Evolutionary conservation across 2,329 filamentous ascomycete genomes (phyloP).

Genomic region (Didymella lethalis): DNA sequence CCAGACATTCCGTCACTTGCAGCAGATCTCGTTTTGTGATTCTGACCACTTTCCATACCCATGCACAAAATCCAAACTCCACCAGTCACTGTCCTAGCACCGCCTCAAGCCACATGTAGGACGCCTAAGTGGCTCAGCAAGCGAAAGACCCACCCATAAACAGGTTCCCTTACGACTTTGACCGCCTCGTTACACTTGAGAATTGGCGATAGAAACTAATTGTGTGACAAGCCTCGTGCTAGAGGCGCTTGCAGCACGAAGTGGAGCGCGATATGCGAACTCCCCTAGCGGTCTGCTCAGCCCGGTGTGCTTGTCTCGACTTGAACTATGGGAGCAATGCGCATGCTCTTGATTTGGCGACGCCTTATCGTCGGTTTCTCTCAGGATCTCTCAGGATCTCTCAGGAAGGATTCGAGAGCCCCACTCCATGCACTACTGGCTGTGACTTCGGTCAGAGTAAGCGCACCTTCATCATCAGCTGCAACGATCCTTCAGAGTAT

Average conservation of each 20-base stretch:
- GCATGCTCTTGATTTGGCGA: background rate
- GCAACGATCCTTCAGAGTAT: too few relatives aligned
- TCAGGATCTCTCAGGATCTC: background rate
- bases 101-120: slow-evolving; percentile 6
- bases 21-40: background rate
- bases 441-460: background rate
- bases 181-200: background rate
- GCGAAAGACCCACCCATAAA: background rate
- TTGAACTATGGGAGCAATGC: background rate
- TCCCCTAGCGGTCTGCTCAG: background rate
- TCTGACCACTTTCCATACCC: background rate
- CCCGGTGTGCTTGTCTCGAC: background rate
- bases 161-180: background rate
- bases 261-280: slow-evolving; percentile 9
- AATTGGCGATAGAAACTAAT: background rate
- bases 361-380: background rate
- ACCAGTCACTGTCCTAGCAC: background rate
- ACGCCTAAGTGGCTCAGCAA: slow-evolving; percentile 17
- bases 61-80: background rate
- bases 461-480: background rate
- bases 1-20: background rate
- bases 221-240: background rate
- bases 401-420: background rate
- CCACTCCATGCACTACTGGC: background rate
- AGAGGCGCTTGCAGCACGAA: background rate